phyloP scores from a whole-genome alignment of 169 alveolate genomes.

The Ichthyophthirius multifiliis region DNA sequence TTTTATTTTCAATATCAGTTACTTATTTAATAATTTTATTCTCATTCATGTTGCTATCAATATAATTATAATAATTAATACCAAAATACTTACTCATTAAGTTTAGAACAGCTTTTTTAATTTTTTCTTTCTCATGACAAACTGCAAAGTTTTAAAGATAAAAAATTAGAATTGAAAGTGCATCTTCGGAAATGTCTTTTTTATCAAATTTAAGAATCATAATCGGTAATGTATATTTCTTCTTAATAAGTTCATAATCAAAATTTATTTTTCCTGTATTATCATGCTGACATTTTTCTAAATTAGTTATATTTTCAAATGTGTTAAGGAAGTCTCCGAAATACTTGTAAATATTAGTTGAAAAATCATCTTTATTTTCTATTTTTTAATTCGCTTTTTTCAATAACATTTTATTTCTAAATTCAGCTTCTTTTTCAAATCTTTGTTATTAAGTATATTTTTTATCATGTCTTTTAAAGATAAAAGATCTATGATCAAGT shows the following conservation, averaged over 20 bases:
- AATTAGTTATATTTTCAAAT: neutral
- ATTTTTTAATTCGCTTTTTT: neutral
- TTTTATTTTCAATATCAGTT: constrained; percentile 2
- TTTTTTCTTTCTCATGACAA: neutral
- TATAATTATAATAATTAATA: neutral
- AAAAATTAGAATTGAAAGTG: neutral
- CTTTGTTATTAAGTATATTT: constrained; percentile 6
- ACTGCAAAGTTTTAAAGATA: neutral
- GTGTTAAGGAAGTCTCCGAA: constrained; percentile 1
- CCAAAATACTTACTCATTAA: too few species aligned
- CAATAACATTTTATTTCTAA: neutral
- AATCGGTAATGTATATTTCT: neutral
- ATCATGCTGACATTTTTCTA: neutral
- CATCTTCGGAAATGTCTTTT: neutral
- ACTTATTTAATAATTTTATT: neutral
- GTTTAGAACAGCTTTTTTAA: neutral
- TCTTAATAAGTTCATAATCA: neutral
- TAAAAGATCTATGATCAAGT: constrained; percentile 40
- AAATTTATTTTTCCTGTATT: neutral
- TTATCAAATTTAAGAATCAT: neutral
- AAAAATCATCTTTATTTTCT: neutral
- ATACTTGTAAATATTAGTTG: neutral
- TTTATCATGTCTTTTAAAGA: constrained; percentile 34
- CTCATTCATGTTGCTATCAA: neutral
- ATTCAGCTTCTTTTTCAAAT: constrained; percentile 38